Conservation (phyloP, 2,329 filamentous ascomycete species). For the Plenodomus lindquistii region DNA sequence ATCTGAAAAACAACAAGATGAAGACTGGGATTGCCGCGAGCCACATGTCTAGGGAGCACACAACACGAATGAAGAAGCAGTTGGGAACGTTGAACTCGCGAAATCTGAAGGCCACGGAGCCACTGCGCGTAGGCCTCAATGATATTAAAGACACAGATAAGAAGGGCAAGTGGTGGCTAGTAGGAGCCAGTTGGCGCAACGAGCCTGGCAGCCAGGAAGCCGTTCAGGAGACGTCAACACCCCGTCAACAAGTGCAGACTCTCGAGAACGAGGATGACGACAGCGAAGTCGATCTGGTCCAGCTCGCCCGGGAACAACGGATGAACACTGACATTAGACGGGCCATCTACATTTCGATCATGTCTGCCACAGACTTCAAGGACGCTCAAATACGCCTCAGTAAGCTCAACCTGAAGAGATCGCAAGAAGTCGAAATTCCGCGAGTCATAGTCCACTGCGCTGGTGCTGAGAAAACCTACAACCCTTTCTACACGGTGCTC, state of each 20-base stretch:
- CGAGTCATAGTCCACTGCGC: constrained; percentile 86
- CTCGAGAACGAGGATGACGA: constrained; percentile 26
- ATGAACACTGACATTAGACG: constrained; percentile 86
- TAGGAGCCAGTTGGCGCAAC: constrained; percentile 84
- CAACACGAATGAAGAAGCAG: constrained; percentile 84
- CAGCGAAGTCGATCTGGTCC: constrained; percentile 64
- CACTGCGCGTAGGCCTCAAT: constrained; percentile 76
- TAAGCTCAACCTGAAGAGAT: constrained; percentile 82
- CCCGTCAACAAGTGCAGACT: constrained; percentile 7
- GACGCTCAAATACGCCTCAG: constrained; percentile 79
- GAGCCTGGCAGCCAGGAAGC: constrained; percentile 41
- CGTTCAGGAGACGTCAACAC: constrained; percentile 42
- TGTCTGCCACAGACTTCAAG: constrained; percentile 81
- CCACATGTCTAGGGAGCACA: constrained; percentile 76
- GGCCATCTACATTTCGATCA: constrained; percentile 90
- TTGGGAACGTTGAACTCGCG: constrained; percentile 75
- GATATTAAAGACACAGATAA: constrained; percentile 85
- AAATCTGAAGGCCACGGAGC: constrained; percentile 73
- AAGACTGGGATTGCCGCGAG: constrained; percentile 75
- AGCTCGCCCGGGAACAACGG: constrained; percentile 77
- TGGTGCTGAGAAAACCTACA: constrained; percentile 81
- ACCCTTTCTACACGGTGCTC: constrained; percentile 90
- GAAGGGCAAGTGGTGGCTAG: constrained; percentile 97
- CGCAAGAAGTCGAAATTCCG: constrained; percentile 84
- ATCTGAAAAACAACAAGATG: constrained; percentile 90